Evolutionary conservation across 768 basidiomycete species (phyloP), one percentile per base, ranked within the genome.

Genomic region (Xanthoconium stramineum): DNA sequence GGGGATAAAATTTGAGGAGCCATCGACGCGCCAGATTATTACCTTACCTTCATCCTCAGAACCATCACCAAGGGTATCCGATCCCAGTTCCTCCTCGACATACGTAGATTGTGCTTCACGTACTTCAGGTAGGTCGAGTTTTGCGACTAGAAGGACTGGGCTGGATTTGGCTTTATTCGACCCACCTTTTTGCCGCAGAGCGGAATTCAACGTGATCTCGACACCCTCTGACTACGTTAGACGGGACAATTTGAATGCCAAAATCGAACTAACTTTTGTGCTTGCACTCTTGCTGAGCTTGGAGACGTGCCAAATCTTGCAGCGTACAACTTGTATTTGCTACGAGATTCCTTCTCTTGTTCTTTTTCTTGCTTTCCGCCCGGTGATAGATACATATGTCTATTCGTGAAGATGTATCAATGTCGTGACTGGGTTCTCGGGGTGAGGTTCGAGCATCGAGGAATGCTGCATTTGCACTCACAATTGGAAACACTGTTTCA

Each of bases 331-430:
- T 70, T 0, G 79, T 75, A 0, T 72, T 77, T 0, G 82, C 88
- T 0, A 89, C 79, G 5, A 86, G 72, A 38, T 71, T 77, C 1
- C 78, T 76, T 63, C 78, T 83, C 62, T 81, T 83, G 28, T 72
- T 66, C 56, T 84, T 87, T 68, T 84, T 80, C 75, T 87, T 90
- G 65, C 79, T 83, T 43, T 76, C 75, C 0, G 86, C 77, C 19
- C 75, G 77, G 51, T 84, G 76, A 72, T 82, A 87, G 1, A 90
- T 69, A 29, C 78, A 74, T 38, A 89, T 74, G 14, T 81, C 79
- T 36, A 88, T 59, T 20, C 62, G 64, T 0, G 84, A 82, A 28
- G 68, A 64, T 2, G 57, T 48, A 20, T 74, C 65, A 0, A 68
- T 75, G 14, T 79, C 73, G 20, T 71, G 67, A 37, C 85, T 86